Conservation (phyloP, 2,329 filamentous ascomycete species). For the Aspergillaceae sp. region DNA sequence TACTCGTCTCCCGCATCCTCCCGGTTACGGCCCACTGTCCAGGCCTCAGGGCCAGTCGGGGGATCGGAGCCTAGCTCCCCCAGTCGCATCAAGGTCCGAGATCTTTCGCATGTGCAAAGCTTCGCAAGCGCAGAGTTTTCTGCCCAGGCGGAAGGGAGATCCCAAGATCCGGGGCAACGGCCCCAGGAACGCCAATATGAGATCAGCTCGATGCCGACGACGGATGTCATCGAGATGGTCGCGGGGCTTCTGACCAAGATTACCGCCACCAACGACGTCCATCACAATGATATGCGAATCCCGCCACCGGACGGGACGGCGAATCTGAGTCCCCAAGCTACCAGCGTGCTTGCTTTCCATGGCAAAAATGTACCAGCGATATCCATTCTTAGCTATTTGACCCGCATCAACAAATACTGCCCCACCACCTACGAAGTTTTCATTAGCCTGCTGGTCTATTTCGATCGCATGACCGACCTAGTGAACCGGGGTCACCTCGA, state of each 20-base stretch:
- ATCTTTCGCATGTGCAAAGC: conserved; percentile 82
- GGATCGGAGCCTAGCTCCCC: conserved; percentile 42
- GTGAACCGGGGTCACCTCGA: conserved; percentile 75
- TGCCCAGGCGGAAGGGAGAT: conserved; percentile 41
- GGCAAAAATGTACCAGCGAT: conserved; percentile 97
- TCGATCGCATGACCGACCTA: conserved; percentile 96
- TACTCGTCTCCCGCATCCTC: conserved; percentile 38
- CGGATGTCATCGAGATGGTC: conserved; percentile 98
- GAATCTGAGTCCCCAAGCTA: conserved; percentile 56
- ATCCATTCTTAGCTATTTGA: conserved; percentile 90
- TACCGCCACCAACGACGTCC: conserved; percentile 87
- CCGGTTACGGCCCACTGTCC: conserved; percentile 37
- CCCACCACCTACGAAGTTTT: conserved; percentile 98
- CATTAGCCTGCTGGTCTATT: conserved; percentile 88
- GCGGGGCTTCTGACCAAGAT: conserved; percentile 94
- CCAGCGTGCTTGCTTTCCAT: conserved; percentile 83
- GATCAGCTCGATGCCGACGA: conserved; percentile 94
- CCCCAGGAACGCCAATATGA: conserved; percentile 64
- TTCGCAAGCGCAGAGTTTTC: conserved; percentile 72
- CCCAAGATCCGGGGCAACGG: conserved; percentile 35
- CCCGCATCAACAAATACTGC: conserved; percentile 96
- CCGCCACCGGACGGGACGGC: conserved; percentile 51
- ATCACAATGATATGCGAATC: conserved; percentile 79
- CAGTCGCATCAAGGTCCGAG: conserved; percentile 67
- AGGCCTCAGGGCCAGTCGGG: conserved; percentile 36